Evolutionary conservation across 768 basidiomycete species (phyloP).

Genomic region (Erythrobasidium yunnanense): DNA sequence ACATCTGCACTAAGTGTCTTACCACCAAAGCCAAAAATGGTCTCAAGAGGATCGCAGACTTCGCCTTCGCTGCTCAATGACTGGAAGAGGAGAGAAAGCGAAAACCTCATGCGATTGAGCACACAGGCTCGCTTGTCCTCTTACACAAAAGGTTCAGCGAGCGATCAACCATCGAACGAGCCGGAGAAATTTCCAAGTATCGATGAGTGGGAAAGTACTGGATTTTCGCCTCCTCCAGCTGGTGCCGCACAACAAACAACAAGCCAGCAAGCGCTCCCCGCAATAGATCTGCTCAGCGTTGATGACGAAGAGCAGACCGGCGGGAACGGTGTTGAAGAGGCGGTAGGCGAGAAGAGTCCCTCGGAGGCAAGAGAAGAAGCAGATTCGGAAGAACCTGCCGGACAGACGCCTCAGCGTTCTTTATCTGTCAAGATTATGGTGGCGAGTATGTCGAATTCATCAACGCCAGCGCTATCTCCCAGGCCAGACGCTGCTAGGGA

Average conservation of each 20-base stretch:
- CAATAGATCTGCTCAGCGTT: not conserved
- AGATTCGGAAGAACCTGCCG: too few species aligned
- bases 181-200: not conserved
- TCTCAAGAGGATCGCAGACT: conserved; percentile 35
- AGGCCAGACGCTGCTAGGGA: conserved; percentile 2
- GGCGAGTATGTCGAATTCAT: not conserved
- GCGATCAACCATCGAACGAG: not conserved
- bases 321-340: too few species aligned
- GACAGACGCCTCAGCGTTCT: too few species aligned
- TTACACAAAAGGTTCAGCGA: not conserved
- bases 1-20: not conserved
- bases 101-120: not conserved
- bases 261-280: not conserved
- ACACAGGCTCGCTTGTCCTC: not conserved
- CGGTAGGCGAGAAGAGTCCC: too few species aligned
- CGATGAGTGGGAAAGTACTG: not conserved
- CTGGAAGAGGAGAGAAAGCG: conserved; percentile 23
- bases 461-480: not conserved
- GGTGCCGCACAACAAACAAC: not conserved
- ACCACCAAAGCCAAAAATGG: conserved; percentile 24
- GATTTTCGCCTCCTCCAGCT: not conserved
- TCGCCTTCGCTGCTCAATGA: conserved; percentile 33
- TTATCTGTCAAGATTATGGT: too few species aligned
- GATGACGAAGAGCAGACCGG: not conserved
- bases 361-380: too few species aligned